These are phyloP conservation scores for Brassica cretica DNA, from an alignment of 345 rosid species.

Conservation along the genomic window DNA sequence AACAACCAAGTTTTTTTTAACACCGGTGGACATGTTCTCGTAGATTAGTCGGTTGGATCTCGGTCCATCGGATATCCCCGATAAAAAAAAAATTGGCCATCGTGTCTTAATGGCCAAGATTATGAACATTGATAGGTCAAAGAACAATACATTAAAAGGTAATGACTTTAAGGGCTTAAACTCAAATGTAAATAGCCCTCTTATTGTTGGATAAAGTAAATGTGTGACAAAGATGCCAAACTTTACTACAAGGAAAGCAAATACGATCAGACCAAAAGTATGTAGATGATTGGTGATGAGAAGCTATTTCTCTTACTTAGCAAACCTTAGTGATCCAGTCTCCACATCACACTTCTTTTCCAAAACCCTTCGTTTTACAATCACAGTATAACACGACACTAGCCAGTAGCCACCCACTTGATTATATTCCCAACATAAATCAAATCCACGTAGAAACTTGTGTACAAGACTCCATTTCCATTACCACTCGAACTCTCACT, in stretches of 20 bases:
- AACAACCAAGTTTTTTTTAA: neutral
- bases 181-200: neutral
- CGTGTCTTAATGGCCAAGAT: neutral
- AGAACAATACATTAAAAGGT: neutral
- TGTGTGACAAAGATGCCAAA: neutral
- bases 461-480: conserved; percentile 23
- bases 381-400: conserved; percentile 44
- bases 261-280: neutral
- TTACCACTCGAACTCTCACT: conserved; percentile 16
- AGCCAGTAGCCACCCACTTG: conserved; percentile 51
- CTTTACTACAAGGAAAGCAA: neutral
- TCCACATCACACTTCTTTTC: conserved; percentile 41
- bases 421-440: conserved; percentile 37
- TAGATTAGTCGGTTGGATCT: too few relatives aligned
- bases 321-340: conserved; percentile 18
- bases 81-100: neutral
- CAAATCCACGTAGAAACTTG: conserved; percentile 22
- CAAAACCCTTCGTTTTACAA: conserved; percentile 31
- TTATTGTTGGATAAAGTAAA: neutral
- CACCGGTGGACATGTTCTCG: too few relatives aligned
- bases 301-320: neutral
- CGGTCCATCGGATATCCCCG: too few relatives aligned
- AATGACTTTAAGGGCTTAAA: neutral
- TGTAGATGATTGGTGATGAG: too few relatives aligned
- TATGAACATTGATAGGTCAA: neutral